phyloP scores from a whole-genome alignment of 495 filamentous ascomycete genomes.

The Thermothielavioides terrestris region DNA sequence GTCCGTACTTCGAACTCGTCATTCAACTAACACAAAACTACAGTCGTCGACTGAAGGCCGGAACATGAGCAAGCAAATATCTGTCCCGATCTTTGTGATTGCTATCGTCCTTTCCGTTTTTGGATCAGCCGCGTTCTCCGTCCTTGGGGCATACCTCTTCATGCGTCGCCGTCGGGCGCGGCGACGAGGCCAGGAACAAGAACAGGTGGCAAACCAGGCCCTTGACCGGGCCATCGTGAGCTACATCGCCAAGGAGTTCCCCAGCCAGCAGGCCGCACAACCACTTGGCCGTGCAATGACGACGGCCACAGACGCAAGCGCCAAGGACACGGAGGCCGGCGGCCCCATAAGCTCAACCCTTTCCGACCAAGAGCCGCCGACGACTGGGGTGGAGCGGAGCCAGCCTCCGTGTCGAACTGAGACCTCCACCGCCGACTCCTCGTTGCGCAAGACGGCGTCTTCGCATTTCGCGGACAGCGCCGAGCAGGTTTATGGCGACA shows the following conservation, averaged over 20 bases:
- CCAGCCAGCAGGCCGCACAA: constrained; percentile 3
- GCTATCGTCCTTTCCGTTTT: constrained; percentile 13
- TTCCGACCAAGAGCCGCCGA: background rate
- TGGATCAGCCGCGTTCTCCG: constrained; percentile 15
- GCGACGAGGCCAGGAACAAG: constrained; percentile 10
- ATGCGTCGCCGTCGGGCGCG: constrained; percentile 11
- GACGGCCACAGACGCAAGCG: background rate
- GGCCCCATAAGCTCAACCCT: background rate
- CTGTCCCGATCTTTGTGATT: background rate
- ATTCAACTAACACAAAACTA: background rate
- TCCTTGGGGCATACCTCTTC: constrained; percentile 19
- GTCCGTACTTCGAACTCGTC: background rate
- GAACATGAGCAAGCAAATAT: background rate
- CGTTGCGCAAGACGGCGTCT: constrained; percentile 2
- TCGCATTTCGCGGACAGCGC: constrained; percentile 5
- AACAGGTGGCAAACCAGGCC: constrained; percentile 18
- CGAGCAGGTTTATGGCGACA: constrained; percentile 5
- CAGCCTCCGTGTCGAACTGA: background rate
- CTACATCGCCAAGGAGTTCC: constrained; percentile 23
- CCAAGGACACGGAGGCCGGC: background rate
- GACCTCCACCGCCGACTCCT: background rate
- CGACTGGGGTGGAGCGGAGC: background rate
- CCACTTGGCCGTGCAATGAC: background rate
- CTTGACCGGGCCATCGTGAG: constrained; percentile 24
- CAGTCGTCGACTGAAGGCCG: background rate